phyloP scores from a whole-genome alignment of 805 yeast genomes.

The Cyberlindnera euphorbiiphila region DNA sequence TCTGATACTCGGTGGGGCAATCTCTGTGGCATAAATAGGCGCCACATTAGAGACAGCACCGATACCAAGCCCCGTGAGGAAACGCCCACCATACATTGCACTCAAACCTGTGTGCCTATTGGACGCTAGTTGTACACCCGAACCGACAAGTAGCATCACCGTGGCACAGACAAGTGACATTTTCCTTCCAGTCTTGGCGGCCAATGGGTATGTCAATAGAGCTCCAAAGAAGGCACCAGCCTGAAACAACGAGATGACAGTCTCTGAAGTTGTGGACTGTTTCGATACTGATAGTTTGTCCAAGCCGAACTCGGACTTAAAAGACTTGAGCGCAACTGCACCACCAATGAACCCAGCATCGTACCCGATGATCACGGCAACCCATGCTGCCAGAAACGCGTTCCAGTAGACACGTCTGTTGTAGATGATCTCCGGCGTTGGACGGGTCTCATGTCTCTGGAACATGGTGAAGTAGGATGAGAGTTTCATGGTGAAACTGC shows the following conservation, averaged over 20 bases:
- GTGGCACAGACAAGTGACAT: slow-evolving; percentile 38
- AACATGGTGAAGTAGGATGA: slow-evolving; percentile 16
- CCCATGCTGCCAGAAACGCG: slow-evolving; percentile 41
- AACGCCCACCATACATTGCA: slow-evolving; percentile 49
- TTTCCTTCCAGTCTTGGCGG: slow-evolving; percentile 38
- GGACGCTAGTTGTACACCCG: slow-evolving; percentile 36
- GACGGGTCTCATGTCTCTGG: slow-evolving; percentile 21
- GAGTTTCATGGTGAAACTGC: slow-evolving; percentile 8
- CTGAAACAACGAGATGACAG: slow-evolving; percentile 46
- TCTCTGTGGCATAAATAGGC: slow-evolving; percentile 46
- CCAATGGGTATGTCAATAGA: slow-evolving; percentile 39
- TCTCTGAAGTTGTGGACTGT: slow-evolving; percentile 33
- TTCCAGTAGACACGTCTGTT: slow-evolving; percentile 44
- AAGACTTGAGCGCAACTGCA: slow-evolving; percentile 44
- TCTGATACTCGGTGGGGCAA: slow-evolving; percentile 42
- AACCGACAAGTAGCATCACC: slow-evolving; percentile 39
- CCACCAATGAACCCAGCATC: slow-evolving; percentile 56
- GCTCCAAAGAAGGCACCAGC: slow-evolving; percentile 51
- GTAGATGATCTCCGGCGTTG: slow-evolving; percentile 41
- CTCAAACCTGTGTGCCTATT: slow-evolving; percentile 34
- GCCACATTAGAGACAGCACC: slow-evolving; percentile 50
- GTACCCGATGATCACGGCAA: slow-evolving; percentile 50
- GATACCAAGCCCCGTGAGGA: slow-evolving; percentile 45
- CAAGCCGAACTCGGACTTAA: slow-evolving; percentile 42
- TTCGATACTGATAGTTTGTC: slow-evolving; percentile 28